These are phyloP conservation scores for Cyclocybe aegerita DNA, from an alignment of 768 basidiomycete species.

Conservation along the genomic window DNA sequence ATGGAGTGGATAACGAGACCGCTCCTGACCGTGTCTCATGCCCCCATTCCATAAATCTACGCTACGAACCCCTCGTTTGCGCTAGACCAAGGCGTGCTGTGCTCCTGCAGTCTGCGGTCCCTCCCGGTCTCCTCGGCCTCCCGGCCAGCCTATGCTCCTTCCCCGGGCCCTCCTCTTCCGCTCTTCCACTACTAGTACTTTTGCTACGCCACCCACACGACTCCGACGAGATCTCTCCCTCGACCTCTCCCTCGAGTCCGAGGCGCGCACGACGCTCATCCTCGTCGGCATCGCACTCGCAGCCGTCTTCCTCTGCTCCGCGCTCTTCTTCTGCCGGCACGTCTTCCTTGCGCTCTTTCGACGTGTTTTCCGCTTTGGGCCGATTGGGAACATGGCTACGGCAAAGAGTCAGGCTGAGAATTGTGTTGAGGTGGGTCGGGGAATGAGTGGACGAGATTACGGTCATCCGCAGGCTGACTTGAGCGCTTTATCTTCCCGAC, in stretches of 20 bases:
- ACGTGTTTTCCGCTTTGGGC: background rate
- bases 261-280: slow-evolving; percentile 16
- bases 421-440: background rate
- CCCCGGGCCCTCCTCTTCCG: background rate
- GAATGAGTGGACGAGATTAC: background rate
- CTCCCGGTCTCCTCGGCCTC: background rate
- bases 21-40: no score
- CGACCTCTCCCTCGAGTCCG: slow-evolving; percentile 21
- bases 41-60: background rate
- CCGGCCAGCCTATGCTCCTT: background rate
- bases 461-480: background rate
- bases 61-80: no score
- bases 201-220: background rate
- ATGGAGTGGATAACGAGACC: no score
- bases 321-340: slow-evolving; percentile 12
- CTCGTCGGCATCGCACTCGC: slow-evolving; percentile 18
- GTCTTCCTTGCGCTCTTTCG: slow-evolving; percentile 6
- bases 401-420: slow-evolving; percentile 1
- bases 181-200: background rate
- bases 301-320: slow-evolving; percentile 12
- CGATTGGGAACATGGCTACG: slow-evolving; percentile 2
- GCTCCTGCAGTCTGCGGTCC: no score
- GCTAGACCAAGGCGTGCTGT: no score
- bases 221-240: slow-evolving; percentile 17
- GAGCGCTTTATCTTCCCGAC: no score